Evolutionary conservation across 2,329 filamentous ascomycete genomes (phyloP), one percentile per base, ranked within the genome.

Genomic region (Venturia oleaginea): DNA sequence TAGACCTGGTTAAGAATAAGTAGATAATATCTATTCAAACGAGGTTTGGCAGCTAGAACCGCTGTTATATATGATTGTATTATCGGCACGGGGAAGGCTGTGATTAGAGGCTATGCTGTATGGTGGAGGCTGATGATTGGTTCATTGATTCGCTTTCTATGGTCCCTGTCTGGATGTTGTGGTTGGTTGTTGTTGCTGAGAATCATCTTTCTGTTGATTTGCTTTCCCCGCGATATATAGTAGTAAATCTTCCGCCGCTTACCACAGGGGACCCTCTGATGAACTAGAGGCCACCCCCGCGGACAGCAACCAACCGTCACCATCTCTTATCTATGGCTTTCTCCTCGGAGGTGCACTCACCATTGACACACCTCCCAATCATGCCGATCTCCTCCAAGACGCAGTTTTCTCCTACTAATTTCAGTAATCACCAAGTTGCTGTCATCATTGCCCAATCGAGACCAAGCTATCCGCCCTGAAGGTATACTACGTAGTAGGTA

Each of bases 271-370:
- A 34, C 15, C 51, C 51, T 57, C 27, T 15, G n/a, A 27, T 34
- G 8, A 37, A n/a, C 27, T 24, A 32, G 11, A 17, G 48, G 48
- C 27, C 22, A 48, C 24, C 32, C 51, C 51, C 51, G 51, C 51
- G 51, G 27, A 34, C 27, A 19, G 19, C 19, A 57, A 57, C 51
- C 51, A 57, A 57, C 27, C 51, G 30, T n/a, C 19, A n/a, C 5
- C 51, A 34, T 57, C 30, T n/a, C 51, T 34, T 34, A 57, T 57
- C 27, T 22, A 34, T 34, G 27, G 15, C 51, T 22, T 37, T 57
- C 51, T 57, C 51, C 51, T 57, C 51, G 51, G 51, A 57, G 51
- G 51, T 57, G 27, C 51, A 34, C 2, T 34, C 51, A 57, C 51
- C 27, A 34, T 15, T 37, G 30, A 22, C 51, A 57, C 7, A 57